These are phyloP conservation scores for Crassisporium funariophilum DNA, from an alignment of 768 basidiomycete species.

Conservation along the genomic window DNA sequence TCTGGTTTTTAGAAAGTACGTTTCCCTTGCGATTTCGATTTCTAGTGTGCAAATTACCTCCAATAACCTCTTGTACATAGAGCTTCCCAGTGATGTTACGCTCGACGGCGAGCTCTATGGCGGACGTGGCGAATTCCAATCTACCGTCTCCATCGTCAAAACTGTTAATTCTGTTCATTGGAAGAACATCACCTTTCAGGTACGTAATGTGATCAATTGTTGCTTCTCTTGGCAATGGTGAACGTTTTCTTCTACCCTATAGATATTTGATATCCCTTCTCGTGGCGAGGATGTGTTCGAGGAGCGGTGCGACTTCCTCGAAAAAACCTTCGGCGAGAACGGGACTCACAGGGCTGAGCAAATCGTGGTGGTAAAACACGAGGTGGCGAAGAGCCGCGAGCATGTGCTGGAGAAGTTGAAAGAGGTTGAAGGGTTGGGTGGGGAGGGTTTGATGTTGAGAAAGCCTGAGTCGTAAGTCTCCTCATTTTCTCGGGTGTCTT, in stretches of 20 bases:
- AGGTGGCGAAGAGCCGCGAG: constrained; percentile 41
- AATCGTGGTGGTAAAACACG: constrained; percentile 52
- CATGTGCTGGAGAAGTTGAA: constrained; percentile 58
- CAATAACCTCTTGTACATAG: constrained; percentile 27
- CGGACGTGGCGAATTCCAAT: constrained; percentile 58
- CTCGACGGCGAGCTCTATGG: constrained; percentile 64
- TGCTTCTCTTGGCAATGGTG: background rate
- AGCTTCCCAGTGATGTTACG: constrained; percentile 54
- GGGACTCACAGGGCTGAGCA: constrained; percentile 45
- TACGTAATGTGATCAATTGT: constrained; percentile 21
- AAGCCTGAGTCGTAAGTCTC: constrained; percentile 47
- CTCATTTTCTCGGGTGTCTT: background rate
- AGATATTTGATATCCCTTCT: constrained; percentile 64
- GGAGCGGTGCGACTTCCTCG: constrained; percentile 46
- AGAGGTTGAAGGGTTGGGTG: constrained; percentile 54
- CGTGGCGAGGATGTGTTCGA: constrained; percentile 49
- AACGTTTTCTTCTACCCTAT: background rate
- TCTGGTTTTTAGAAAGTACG: constrained; percentile 60
- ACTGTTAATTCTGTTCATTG: constrained; percentile 59
- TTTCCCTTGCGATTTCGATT: constrained; percentile 7
- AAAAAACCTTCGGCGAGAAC: constrained; percentile 47
- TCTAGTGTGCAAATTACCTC: background rate
- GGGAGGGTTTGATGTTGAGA: constrained; percentile 62
- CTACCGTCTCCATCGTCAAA: constrained; percentile 61
- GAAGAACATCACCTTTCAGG: constrained; percentile 57